These are phyloP conservation scores for Aechmea fasciata DNA, from an alignment of 176 grass and related monocot genomes.

Conservation along the genomic window DNA sequence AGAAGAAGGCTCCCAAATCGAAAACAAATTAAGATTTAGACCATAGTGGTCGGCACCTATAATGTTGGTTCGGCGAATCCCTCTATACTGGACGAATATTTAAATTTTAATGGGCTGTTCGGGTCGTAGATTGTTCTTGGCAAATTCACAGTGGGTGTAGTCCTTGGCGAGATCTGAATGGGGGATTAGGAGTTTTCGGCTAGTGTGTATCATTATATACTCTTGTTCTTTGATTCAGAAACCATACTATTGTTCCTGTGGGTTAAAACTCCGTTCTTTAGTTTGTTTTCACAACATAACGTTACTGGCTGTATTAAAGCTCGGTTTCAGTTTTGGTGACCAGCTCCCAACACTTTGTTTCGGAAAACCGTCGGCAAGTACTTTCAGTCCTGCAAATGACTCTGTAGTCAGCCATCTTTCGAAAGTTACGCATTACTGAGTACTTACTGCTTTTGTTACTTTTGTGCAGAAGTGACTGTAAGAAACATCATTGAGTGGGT, in stretches of 20 bases:
- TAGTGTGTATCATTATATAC: not conserved
- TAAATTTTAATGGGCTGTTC: too few relatives aligned
- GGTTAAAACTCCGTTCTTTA: not conserved
- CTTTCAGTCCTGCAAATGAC: not conserved
- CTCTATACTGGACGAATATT: too few relatives aligned
- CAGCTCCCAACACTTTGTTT: not conserved
- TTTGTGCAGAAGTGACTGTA: too few relatives aligned
- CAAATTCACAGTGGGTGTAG: constrained; percentile 3
- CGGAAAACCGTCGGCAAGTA: too few relatives aligned
- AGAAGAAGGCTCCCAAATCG: constrained; percentile 51
- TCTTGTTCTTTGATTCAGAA: not conserved
- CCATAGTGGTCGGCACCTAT: not conserved
- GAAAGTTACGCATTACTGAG: too few relatives aligned
- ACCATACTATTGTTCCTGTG: not conserved
- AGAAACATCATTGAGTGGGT: too few relatives aligned
- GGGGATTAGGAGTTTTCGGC: not conserved
- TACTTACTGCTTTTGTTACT: too few relatives aligned
- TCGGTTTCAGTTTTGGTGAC: not conserved
- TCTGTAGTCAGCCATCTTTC: too few relatives aligned
- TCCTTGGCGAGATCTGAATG: constrained; percentile 30
- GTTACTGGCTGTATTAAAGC: not conserved
- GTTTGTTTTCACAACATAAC: not conserved
- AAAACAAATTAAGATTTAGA: constrained; percentile 62
- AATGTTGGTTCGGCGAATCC: too few relatives aligned
- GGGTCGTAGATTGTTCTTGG: constrained; percentile 27